Base-by-base conservation (phyloP, 2,329 filamentous ascomycete species). In the Fusarium citri region DNA sequence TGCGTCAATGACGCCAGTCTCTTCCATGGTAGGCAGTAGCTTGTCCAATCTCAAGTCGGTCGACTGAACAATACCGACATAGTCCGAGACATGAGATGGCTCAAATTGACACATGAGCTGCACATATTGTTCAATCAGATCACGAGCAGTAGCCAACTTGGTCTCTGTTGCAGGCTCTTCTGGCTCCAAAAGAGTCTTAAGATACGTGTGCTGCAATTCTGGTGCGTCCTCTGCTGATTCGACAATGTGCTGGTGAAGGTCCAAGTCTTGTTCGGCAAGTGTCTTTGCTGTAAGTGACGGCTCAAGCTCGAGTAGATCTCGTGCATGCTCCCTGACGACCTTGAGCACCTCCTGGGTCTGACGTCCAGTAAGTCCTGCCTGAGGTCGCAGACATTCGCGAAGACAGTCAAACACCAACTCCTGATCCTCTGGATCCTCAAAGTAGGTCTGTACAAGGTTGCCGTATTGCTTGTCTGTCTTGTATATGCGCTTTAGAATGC, bases 61-160 rank as follows among this genome's bases (percentile, higher is more conserved):
- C 5, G 91, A 90, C 72, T 94, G 92, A 4, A 97, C 85, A 3
- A 88, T 78, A 40, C 91, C 90, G 28, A 98, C 88, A 78, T 96
- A 99, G 58, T 94, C 91, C 5, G 93, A 92, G 3, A 99, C 95
- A 73, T 94, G 93, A 0, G 86, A 81, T 5, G 94, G 88, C 64
- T 97, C 89, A 78, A 94, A 97, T 59, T 84, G 88, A 80, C 97
- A 99, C 90, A 98, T 94, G 25, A 99, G 87, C 73, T 92, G 92
- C 7, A 98, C 90, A 78, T 98, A 98, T 58, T 87, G 87, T 78
- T 98, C 96, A 8, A 92, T 83, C 71, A 98, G 89, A 34, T 87
- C 86, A 43, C 87, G 84, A 43, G 88, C 85, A 56, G 76, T 72
- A n/a, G 74, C 64, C 34, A 76, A 64, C 55, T 78, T 79, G 20